Base-by-base conservation (phyloP, 208 protist genomes). In the Naegleria fowleri region DNA sequence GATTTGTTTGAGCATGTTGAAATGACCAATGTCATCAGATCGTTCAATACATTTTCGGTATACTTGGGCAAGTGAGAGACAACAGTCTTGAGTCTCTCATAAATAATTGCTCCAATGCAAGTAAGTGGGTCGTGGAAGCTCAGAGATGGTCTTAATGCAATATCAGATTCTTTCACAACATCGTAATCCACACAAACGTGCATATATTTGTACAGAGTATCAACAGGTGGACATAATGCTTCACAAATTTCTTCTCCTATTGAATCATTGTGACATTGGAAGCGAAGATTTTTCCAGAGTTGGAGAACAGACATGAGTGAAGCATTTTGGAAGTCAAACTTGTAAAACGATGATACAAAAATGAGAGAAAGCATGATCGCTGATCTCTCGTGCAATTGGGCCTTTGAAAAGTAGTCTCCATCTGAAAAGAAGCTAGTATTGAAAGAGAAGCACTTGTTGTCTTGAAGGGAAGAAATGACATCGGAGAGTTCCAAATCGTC, bases 121-220 rank as follows among this genome's bases (percentile, higher is more conserved):
- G 38, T 51, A 33, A 51, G 43, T 52, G 83, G 83, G 52, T 87
- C 83, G 15, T 51, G 19, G 3, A 33, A 33, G 13, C 40, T 52
- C 41, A 87, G n/a, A n/a, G 15, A 25, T 51, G 83, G 83, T 51
- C 83, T 87, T 39, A 87, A 87, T 33, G 41, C 9, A 13, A 36
- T 25, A 87, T 87, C 83, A 40, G 6, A 51, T 33, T 87, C 83
- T 51, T 38, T 87, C 41, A 51, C 41, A 52, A 87, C 83, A 87
- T 87, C 83, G 52, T 87, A 87, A 52, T 87, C 83, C 11, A 36
- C 83, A 87, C 83, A 87, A 29, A 52, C 15, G 1, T 58, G 43
- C 19, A 88, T 58, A 55, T 88, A 88, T 36, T 88, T 88, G n/a
- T 88, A 88, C 16, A 88, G n/a, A 39, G 41, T 43, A 11, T 88